Evolutionary conservation across 1,284 basidiomycete species (phyloP).

Genomic region (Sphaerobolus stellatus): DNA sequence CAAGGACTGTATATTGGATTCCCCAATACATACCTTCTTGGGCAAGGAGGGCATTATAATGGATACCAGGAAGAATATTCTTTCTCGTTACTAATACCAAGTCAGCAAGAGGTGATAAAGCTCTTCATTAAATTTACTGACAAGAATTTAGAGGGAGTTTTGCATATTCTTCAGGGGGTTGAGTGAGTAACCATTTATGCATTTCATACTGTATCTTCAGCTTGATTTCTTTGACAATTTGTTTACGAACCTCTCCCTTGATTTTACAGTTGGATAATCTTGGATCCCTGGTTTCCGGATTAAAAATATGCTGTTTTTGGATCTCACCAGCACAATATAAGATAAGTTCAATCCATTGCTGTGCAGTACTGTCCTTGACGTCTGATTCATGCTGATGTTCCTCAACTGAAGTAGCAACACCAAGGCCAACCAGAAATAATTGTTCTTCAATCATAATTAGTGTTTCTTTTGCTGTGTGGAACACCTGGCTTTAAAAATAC

Average conservation of each 20-base stretch:
- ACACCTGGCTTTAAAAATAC: conserved; percentile 15
- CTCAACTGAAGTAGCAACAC: conserved; percentile 19
- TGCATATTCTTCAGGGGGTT: conserved; percentile 22
- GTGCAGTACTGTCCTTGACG: conserved; percentile 36
- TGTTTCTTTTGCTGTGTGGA: conserved; percentile 21
- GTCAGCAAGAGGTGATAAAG: too few relatives aligned
- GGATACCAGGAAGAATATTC: too few relatives aligned
- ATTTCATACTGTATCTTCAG: conserved; percentile 25
- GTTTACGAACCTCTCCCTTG: conserved; percentile 14
- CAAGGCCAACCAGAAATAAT: conserved; percentile 19
- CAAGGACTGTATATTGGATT: too few relatives aligned
- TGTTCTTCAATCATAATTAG: conserved; percentile 22
- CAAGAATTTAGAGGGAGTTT: conserved; percentile 17
- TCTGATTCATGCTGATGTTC: conserved; percentile 28
- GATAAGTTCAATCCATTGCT: conserved; percentile 32
- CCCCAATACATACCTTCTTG: too few relatives aligned
- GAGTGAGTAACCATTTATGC: conserved; percentile 25
- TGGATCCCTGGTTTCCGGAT: conserved; percentile 8
- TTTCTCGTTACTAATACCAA: too few relatives aligned
- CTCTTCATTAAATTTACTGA: conserved; percentile 17
- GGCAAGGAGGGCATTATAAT: too few relatives aligned
- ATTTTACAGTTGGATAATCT: conserved; percentile 15
- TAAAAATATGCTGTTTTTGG: conserved; percentile 13
- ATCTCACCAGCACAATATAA: conserved; percentile 21
- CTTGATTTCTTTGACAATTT: conserved; percentile 18